A percentile compares a stretch with the other conserved stretches of the same genome.
These are phyloP conservation scores for Farysia itapuensis DNA, from an alignment of 1,284 basidiomycete species.

Conservation along the genomic window DNA sequence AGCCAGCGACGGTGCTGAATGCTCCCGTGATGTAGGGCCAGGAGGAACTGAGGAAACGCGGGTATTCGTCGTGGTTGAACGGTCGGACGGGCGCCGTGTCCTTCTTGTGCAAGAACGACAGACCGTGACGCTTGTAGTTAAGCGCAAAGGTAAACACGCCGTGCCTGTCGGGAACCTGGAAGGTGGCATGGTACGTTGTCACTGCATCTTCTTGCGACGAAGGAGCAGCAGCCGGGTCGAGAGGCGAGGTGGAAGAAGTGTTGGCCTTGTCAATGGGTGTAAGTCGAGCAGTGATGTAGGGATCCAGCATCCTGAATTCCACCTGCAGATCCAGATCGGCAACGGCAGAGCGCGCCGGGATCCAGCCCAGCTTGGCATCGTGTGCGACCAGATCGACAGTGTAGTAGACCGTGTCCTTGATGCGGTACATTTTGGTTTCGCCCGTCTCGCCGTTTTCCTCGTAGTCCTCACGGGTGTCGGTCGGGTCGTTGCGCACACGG, in stretches of 20 bases:
- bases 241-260: conserved; percentile 1
- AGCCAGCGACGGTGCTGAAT: conserved; percentile 78
- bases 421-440: conserved; percentile 72
- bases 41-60: conserved; percentile 86
- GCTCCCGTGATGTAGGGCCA: conserved; percentile 93
- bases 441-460: conserved; percentile 62
- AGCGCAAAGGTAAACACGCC: conserved; percentile 96
- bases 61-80: conserved; percentile 89
- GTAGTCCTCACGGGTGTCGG: conserved; percentile 50
- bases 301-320: conserved; percentile 97
- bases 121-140: conserved; percentile 85
- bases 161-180: conserved; percentile 88
- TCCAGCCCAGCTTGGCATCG: conserved; percentile 68
- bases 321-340: conserved; percentile 76
- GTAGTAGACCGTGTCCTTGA: conserved; percentile 77
- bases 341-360: conserved; percentile 64
- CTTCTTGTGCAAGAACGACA: conserved; percentile 69
- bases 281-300: conserved; percentile 50
- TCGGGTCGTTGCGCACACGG: conserved; percentile 66
- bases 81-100: conserved; percentile 86
- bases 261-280: conserved; percentile 8
- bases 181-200: conserved; percentile 71
- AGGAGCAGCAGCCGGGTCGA: conserved; percentile 60
- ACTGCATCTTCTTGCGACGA: conserved; percentile 16
- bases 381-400: conserved; percentile 72